A percentile compares a stretch with the other conserved stretches of the same genome.
These are phyloP conservation scores for Teunomyces panamensis DNA, from an alignment of 805 yeast genomes.

Conservation along the genomic window DNA sequence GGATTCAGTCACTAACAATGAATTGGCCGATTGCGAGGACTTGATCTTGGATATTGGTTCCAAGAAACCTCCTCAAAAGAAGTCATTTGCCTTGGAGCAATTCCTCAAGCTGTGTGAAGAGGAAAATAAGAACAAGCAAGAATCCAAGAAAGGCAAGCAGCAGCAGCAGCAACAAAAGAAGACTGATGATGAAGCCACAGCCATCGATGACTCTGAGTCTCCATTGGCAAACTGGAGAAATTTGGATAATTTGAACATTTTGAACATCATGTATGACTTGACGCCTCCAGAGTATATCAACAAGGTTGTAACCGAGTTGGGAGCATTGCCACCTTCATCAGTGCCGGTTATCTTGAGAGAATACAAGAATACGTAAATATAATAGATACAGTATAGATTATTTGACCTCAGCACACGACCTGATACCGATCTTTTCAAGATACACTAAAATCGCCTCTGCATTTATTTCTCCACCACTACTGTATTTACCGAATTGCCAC, in stretches of 20 bases:
- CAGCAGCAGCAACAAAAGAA: conserved; percentile 7
- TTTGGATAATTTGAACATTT: conserved; percentile 61
- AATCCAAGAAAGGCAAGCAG: conserved; percentile 11
- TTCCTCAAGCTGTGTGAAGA: conserved; percentile 47
- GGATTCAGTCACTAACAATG: conserved; percentile 93
- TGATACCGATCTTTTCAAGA: background rate
- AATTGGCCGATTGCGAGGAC: conserved; percentile 78
- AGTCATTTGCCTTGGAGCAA: conserved; percentile 63
- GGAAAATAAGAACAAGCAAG: conserved; percentile 17
- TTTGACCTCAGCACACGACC: background rate
- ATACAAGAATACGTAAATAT: conserved; percentile 52
- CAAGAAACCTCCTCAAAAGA: conserved; percentile 54
- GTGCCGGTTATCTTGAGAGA: conserved; percentile 96
- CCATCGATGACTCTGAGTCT: conserved; percentile 24
- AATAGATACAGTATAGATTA: conserved; percentile 1
- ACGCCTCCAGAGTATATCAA: conserved; percentile 93
- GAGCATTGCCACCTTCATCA: conserved; percentile 95
- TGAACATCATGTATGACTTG: conserved; percentile 87
- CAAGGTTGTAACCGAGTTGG: conserved; percentile 93
- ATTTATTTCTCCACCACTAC: conserved; percentile 9
- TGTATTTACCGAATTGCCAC: background rate
- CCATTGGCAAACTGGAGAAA: conserved; percentile 63
- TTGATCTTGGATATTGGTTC: conserved; percentile 48
- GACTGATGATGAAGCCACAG: background rate
- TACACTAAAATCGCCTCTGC: too few relatives aligned